Evolutionary conservation across 2,329 filamentous ascomycete species (phyloP).

Genomic region (Aspergillus brunneoviolaceus): DNA sequence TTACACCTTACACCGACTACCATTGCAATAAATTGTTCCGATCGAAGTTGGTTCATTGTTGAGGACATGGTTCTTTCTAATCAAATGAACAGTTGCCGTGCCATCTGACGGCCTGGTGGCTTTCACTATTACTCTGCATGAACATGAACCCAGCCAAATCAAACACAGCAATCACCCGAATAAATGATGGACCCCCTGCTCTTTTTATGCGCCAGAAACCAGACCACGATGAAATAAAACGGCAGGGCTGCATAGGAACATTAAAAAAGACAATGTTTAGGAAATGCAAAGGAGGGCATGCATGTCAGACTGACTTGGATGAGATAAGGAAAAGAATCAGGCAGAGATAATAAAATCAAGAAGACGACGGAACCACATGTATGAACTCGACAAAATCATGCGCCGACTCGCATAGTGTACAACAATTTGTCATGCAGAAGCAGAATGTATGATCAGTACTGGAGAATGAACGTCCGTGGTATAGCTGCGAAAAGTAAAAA

Average conservation of each 20-base stretch:
- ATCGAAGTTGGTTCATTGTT: constrained; percentile 22
- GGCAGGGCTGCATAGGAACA: constrained; percentile 17
- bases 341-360: constrained; percentile 1
- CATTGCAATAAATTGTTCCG: not conserved
- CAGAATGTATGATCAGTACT: constrained; percentile 23
- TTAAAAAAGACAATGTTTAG: constrained; percentile 20
- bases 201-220: constrained; percentile 38
- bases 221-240: constrained; percentile 23
- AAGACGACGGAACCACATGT: not conserved
- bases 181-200: constrained; percentile 31
- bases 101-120: constrained; percentile 16
- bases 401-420: constrained; percentile 34
- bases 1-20: no score
- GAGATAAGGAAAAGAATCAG: constrained; percentile 23
- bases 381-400: constrained; percentile 20
- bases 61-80: constrained; percentile 18
- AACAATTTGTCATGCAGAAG: constrained; percentile 35
- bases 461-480: constrained; percentile 22
- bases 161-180: constrained; percentile 32
- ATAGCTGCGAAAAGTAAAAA: constrained; percentile 24
- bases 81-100: constrained; percentile 15
- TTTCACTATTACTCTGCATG: constrained; percentile 31
- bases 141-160: constrained; percentile 32
- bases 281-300: constrained; percentile 23
- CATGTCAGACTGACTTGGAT: constrained; percentile 22